Evolutionary conservation across 75 land plant species (phyloP), one percentile per base, ranked within the genome.

Genomic region (Selaginella moellendorffii): DNA sequence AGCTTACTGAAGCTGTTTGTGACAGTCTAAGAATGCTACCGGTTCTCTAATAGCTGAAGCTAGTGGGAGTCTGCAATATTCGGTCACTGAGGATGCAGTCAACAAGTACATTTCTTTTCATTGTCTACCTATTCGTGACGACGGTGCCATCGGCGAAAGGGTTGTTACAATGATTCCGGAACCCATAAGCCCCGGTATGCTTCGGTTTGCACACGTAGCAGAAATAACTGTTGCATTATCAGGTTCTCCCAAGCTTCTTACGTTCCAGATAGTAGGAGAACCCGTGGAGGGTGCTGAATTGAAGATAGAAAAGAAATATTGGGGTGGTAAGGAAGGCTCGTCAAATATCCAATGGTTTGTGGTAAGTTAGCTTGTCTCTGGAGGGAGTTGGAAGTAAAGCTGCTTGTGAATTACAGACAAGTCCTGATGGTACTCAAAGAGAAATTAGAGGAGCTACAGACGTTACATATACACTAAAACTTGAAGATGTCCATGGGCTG

Each of bases 241-340:
- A 70, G 80, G 73, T 20, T 69, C 69, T 21, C 97, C 97, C 52
- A 85, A 83, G 69, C 64, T 92, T 65, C 75, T 81, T 2, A 74
- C 85, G 22, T 74, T 92, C 64, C 75, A 82, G 42, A 81, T 92
- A 31, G 24, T 67, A 42, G 97, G 97, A 29, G 67, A 71, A 19
- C 78, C 67, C 27, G 66, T 83, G 58, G 97, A 92, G 69, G 93
- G 87, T 21, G 63, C 63, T 28, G 71, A 72, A 31, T 70, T 92
- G 14, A 52, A 67, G 31, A 80, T 81, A 25, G 85, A 83, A 22
- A 92, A 83, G 70, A 85, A 77, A 54, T 92, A 92, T 30, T 92
- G 97, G 97, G 26, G 97, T 63, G 97, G 97, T 18, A 74, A 84
- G 54, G 97, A 92, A 58, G 97, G 97, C 10, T 63, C 78, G 18